A percentile compares a stretch with the other conserved stretches of the same genome.
Evolutionary conservation across 2,329 filamentous ascomycete species (phyloP).

Genomic region (Xenoacremonium recifei): DNA sequence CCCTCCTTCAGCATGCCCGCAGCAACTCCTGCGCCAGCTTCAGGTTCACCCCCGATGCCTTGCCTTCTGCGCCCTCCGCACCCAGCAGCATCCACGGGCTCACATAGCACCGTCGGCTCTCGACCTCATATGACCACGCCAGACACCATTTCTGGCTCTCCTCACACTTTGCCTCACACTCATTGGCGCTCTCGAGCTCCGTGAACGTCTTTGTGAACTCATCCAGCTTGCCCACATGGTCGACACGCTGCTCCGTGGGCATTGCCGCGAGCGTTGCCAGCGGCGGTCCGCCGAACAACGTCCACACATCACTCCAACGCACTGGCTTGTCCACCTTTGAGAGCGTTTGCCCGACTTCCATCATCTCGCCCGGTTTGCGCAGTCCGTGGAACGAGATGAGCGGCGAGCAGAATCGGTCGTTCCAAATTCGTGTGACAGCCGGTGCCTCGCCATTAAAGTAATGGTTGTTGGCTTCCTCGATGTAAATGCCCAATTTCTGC

Average conservation of each 20-base stretch:
- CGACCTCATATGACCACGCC: slow-evolving; percentile 50
- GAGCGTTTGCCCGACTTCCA: slow-evolving; percentile 41
- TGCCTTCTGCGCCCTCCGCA: slow-evolving; percentile 19
- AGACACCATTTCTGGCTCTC: slow-evolving; percentile 40
- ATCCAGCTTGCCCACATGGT: slow-evolving; percentile 51
- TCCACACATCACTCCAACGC: slow-evolving; percentile 51
- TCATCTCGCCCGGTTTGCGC: slow-evolving; percentile 44
- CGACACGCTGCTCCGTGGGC: slow-evolving; percentile 38
- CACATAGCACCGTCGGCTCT: slow-evolving; percentile 38
- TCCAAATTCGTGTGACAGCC: slow-evolving; percentile 45
- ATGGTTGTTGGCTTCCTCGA: slow-evolving; percentile 53
- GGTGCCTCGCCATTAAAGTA: slow-evolving; percentile 57
- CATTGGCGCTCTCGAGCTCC: slow-evolving; percentile 37
- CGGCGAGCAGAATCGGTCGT: slow-evolving; percentile 53
- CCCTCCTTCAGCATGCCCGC: slow-evolving; percentile 17
- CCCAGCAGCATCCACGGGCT: slow-evolving; percentile 53
- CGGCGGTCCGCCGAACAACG: slow-evolving; percentile 43
- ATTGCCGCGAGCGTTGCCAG: slow-evolving; percentile 36
- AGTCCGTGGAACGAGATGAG: slow-evolving; percentile 54
- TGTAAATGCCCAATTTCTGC: slow-evolving; percentile 52
- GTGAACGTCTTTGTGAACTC: slow-evolving; percentile 39
- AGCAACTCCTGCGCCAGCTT: slow-evolving; percentile 25
- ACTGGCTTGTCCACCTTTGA: slow-evolving; percentile 37
- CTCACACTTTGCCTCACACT: slow-evolving; percentile 44
- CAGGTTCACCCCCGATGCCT: slow-evolving; percentile 34